Percentiles rank a stretch among this genome's conserved stretches.
Evolutionary conservation across 768 basidiomycete genomes (phyloP).

Genomic region (Hemileccinum impolitum): DNA sequence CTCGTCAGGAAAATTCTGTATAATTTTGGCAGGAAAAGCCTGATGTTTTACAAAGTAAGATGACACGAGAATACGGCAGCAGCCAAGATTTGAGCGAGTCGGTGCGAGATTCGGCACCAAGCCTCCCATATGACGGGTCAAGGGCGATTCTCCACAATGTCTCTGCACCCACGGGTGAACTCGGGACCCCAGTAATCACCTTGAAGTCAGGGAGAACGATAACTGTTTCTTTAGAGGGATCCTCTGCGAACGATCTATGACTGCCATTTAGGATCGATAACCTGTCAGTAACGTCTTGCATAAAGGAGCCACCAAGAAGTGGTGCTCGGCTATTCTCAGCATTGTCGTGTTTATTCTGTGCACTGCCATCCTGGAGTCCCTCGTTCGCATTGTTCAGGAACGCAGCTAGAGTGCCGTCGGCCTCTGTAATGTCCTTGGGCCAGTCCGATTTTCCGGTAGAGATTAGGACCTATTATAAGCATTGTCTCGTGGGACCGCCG

Average conservation of each 20-base stretch:
- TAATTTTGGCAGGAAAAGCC: not conserved
- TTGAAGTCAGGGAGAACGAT: conserved; percentile 93
- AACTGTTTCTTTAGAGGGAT: conserved; percentile 66
- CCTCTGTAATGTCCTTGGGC: conserved; percentile 75
- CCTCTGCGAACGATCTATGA: conserved; percentile 63
- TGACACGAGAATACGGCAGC: conserved; percentile 85
- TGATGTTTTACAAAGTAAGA: conserved; percentile 73
- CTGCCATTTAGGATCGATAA: conserved; percentile 83
- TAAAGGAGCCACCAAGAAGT: conserved; percentile 51
- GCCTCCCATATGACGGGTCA: conserved; percentile 52
- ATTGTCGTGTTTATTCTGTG: not conserved
- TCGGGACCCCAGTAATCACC: conserved; percentile 68
- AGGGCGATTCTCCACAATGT: conserved; percentile 64
- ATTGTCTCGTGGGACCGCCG: not conserved
- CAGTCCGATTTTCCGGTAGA: conserved; percentile 91
- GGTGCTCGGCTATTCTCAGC: conserved; percentile 4
- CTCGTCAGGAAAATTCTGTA: conserved; percentile 1
- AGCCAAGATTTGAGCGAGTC: conserved; percentile 65
- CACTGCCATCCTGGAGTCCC: conserved; percentile 4
- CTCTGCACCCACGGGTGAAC: conserved; percentile 61
- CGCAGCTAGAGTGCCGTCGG: conserved; percentile 66
- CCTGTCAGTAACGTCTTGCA: conserved; percentile 48
- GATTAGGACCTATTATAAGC: conserved; percentile 62
- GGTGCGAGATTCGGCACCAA: conserved; percentile 42
- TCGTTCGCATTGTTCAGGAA: conserved; percentile 36